These are phyloP conservation scores for Yamadazyma laniorum DNA, from an alignment of 805 yeast genomes.

Conservation along the genomic window DNA sequence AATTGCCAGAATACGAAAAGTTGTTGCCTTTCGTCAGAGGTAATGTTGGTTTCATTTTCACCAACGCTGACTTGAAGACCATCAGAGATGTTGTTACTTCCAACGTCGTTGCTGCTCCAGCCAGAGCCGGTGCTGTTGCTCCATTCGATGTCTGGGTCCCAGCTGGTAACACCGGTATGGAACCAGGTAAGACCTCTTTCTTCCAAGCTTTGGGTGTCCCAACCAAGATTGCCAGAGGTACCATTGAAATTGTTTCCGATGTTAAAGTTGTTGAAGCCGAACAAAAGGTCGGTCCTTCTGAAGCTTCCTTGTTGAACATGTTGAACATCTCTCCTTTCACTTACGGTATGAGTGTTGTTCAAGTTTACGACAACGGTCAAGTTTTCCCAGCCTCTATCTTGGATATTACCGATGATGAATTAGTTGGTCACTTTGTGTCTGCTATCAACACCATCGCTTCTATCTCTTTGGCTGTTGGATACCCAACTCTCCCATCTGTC, in stretches of 20 bases:
- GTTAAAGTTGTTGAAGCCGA: slow-evolving; percentile 91
- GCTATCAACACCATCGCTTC: slow-evolving; percentile 94
- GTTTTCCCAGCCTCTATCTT: slow-evolving; percentile 94
- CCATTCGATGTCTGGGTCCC: slow-evolving; percentile 97
- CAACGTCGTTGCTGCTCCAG: slow-evolving; percentile 99
- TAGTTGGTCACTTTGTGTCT: slow-evolving; percentile 84
- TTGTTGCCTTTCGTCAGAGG: slow-evolving; percentile 93
- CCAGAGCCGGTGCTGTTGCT: slow-evolving; percentile 99
- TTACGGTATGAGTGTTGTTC: slow-evolving; percentile 94
- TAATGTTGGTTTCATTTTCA: slow-evolving; percentile 99
- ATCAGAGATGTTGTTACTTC: slow-evolving; percentile 84
- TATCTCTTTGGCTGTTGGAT: slow-evolving; percentile 94
- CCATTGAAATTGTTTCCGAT: slow-evolving; percentile 97
- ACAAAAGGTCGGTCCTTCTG: slow-evolving; percentile 95
- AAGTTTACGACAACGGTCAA: slow-evolving; percentile 98
- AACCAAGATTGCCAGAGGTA: slow-evolving; percentile 99
- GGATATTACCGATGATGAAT: slow-evolving; percentile 98
- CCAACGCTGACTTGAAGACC: slow-evolving; percentile 89
- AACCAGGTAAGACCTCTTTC: slow-evolving; percentile 99
- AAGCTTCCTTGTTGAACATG: slow-evolving; percentile 98
- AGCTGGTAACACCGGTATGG: slow-evolving; percentile 99
- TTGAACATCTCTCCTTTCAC: slow-evolving; percentile 99
- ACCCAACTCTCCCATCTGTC: slow-evolving; percentile 99
- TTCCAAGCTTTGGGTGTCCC: slow-evolving; percentile 99
- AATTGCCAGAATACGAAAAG: slow-evolving; percentile 95